Base-by-base conservation (phyloP, 2,329 filamentous ascomycete genomes). In the Aureobasidium sp. region DNA sequence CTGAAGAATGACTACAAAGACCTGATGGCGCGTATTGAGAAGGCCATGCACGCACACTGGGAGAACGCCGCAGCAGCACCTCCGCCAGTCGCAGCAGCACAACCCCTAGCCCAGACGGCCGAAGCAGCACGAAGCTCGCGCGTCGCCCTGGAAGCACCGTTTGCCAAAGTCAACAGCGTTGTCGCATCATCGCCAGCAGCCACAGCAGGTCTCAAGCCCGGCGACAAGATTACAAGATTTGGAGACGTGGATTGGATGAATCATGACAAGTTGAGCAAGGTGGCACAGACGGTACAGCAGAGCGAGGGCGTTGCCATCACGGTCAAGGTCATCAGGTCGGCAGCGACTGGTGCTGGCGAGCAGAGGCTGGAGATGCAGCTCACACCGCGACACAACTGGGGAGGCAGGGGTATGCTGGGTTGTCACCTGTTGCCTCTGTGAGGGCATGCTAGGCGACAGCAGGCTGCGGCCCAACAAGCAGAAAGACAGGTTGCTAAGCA, bases 1-100 rank as follows among this genome's bases (percentile, higher is more conserved):
- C 80, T 97, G 40, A 86, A 89, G 65, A 97, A 96, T 70, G 94
- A 99, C 74, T 93, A 96, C 77, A 96, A 95, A 71, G 84, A 86
- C 40, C 76, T 96, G 45, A 96, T 97, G 91, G 76, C 76, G 61
- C 79, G 81, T 61, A 87, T 97, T 66, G 94, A 97, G 73, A 86
- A 86, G 69, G 85, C 86, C 49, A 81, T 99, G n/a, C 90, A 97
- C 70, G 86, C 88, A 65, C 88, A 94, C 70, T 96, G 97, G 72
- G 91, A 90, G n/a, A 84, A 77, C 63, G 72, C 89, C 45, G 57
- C 45, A 17, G 42, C 63, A 65, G 64, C 59, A 64, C 53, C 61
- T 47, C 64, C 61, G 61, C 61, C 67, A 43, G 60, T 43, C 13
- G 61, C 66, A 45, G 62, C 66, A 19, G 61, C 66, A 43, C 61